Evolutionary conservation across 176 grass and related monocot genomes (phyloP), one percentile per base, ranked within the genome.

Genomic region (Bromus sterilis): DNA sequence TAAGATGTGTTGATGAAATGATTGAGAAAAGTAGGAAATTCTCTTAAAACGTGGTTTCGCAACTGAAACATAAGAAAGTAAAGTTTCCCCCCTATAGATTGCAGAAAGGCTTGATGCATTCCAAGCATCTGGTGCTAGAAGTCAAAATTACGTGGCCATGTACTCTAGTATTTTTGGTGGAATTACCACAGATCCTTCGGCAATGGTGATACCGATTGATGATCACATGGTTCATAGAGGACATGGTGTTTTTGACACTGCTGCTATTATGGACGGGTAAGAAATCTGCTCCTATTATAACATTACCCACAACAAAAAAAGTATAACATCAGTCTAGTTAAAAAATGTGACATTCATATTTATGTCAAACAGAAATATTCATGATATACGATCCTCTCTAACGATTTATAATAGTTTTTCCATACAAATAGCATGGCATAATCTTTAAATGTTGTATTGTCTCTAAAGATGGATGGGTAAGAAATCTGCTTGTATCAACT

Each of bases 201-300:
- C 90, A 49, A 94, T 98, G 95, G 92, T 98, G 69, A 91, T 98
- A 80, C 88, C 92, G 40, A 87, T 94, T 2, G 95, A 98, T 66
- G 95, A 98, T 89, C 95, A 98, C 79, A 93, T 98, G 92, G 92
- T 98, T 31, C 95, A 98, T 64, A 91, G 95, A 89, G 95, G 95
- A 37, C 95, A 98, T 49, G 95, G 95, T 28, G 92, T 98, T 76
- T 98, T 98, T 60, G 95, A 98, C 72, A 98, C 92, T 53, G 90
- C 92, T 34, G 90, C 90, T 74, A 90, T 98, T 77, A 85, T 98
- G 86, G 84, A 98, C 66, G 92, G 94, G 94, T 97, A 87, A 91
- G 74, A 63, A 25, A 5, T 79, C 71, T 32, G 8, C 30, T 86
- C 63, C 42, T 37, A 16, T 72, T 25, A n/a, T n/a, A n/a, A n/a